Base-by-base conservation (phyloP, 2,329 filamentous ascomycete genomes). In the Pseudonectria buxi region DNA sequence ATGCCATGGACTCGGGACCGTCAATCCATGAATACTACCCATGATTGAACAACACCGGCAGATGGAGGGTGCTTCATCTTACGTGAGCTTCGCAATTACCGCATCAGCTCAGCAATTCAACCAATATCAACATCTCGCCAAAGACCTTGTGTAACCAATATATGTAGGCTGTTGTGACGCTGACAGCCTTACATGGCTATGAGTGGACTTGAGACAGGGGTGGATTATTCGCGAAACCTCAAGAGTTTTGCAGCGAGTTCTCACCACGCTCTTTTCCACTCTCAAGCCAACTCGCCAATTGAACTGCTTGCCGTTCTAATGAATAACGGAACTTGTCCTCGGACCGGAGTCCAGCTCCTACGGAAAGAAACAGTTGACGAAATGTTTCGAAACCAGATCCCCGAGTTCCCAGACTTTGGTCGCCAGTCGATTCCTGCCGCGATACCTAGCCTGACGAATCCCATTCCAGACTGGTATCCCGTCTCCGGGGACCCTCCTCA, bases 301-400 rank as follows among this genome's bases (percentile, higher is more conserved):
- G 16, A 11, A 14, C 28, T 84, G 14, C 65, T 86, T 3, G 68
- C 76, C 0, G 66, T 70, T 0, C 59, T 86, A 2, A 59, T 85
- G 16, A 86, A 86, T 51, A 62, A 80, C 41, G 81, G 82, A 30
- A 72, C 62, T 0, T 77, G 70, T 24, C 74, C 81, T 0, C 64
- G 47, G 0, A 83, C 76, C 0, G 69, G 71, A 2, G 53, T 55
- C 0, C 62, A 65, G 33, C 69, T 86, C 24, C 63, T 86, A 6
- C 60, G 65, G 14, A 63, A 68, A 12, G 61, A 68, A 22, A 82
- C 78, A 0, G 71, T 86, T 0, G 67, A 78, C 10, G 57, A 71
- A 24, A 81, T 85, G 74, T 83, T 78, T 54, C 63, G 62, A 37
- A 83, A 85, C 51, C 78, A 79, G 43, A 70, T 81, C 33, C 65